phyloP scores from a whole-genome alignment of 2,329 filamentous ascomycete species.

The Aschersonia sp. region DNA sequence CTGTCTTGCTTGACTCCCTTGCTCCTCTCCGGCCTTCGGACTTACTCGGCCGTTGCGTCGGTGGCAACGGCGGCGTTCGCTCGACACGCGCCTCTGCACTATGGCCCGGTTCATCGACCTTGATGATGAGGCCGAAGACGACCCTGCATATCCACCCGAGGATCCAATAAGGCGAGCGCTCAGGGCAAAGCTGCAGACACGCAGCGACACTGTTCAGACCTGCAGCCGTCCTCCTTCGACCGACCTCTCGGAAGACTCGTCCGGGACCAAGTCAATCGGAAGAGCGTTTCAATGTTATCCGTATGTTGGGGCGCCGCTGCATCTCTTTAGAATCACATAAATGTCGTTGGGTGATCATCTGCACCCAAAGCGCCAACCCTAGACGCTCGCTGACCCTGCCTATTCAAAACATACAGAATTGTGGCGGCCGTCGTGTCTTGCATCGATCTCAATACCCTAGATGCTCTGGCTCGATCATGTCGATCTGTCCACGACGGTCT shows the following conservation, averaged over 20 bases:
- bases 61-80: not conserved
- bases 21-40: not conserved
- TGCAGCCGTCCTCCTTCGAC: not conserved
- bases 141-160: conserved; percentile 1
- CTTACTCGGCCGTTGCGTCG: not conserved
- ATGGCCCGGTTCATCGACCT: conserved; percentile 13
- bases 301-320: conserved; percentile 8
- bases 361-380: too few relatives aligned
- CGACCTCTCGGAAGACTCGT: not conserved
- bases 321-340: conserved; percentile 1
- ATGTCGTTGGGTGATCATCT: too few relatives aligned
- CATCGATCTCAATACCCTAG: conserved; percentile 77
- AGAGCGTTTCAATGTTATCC: conserved; percentile 21
- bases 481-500: conserved; percentile 65
- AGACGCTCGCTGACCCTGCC: too few relatives aligned
- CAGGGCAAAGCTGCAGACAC: conserved; percentile 1
- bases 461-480: conserved; percentile 70
- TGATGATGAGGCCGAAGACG: conserved; percentile 6
- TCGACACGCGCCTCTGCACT: too few relatives aligned
- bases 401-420: conserved; percentile 39
- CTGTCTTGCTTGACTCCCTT: not conserved
- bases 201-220: not conserved
- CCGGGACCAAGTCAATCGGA: conserved; percentile 10
- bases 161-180: conserved; percentile 2
- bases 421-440: conserved; percentile 58